Evolutionary conservation across 306 rosid species (phyloP).

Genomic region (Inga leiocalycina): DNA sequence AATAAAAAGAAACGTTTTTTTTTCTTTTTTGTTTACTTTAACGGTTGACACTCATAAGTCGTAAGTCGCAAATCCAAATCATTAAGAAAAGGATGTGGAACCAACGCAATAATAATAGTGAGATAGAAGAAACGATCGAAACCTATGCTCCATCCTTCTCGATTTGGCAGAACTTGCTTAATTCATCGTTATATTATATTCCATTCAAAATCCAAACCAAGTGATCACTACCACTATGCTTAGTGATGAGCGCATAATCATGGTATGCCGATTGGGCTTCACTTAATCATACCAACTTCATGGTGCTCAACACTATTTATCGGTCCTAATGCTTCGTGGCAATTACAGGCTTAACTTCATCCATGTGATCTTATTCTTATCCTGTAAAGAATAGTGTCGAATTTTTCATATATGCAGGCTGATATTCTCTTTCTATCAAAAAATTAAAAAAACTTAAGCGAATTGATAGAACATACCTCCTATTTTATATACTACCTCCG

Average conservation of each 20-base stretch:
- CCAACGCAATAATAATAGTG: neutral
- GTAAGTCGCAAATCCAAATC: neutral
- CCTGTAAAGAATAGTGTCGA: too few relatives aligned
- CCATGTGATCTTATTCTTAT: too few relatives aligned
- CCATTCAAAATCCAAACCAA: neutral
- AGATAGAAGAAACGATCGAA: neutral
- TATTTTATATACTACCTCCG: too few relatives aligned
- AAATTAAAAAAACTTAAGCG: too few relatives aligned
- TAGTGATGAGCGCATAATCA: neutral
- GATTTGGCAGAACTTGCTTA: neutral
- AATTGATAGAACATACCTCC: too few relatives aligned
- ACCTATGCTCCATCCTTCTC: neutral
- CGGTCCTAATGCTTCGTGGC: neutral
- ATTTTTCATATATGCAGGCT: too few relatives aligned
- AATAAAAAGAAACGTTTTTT: neutral
- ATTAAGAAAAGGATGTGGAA: neutral
- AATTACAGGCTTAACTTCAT: neutral
- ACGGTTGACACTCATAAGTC: neutral
- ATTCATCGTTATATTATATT: neutral
- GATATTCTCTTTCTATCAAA: too few relatives aligned
- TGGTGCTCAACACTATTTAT: neutral
- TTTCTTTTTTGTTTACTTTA: neutral
- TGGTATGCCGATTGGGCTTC: neutral
- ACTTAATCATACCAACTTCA: neutral
- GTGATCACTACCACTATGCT: neutral